Evolutionary conservation across 106 monocot genomes (phyloP).

Genomic region (Dendrobium huoshanense): DNA sequence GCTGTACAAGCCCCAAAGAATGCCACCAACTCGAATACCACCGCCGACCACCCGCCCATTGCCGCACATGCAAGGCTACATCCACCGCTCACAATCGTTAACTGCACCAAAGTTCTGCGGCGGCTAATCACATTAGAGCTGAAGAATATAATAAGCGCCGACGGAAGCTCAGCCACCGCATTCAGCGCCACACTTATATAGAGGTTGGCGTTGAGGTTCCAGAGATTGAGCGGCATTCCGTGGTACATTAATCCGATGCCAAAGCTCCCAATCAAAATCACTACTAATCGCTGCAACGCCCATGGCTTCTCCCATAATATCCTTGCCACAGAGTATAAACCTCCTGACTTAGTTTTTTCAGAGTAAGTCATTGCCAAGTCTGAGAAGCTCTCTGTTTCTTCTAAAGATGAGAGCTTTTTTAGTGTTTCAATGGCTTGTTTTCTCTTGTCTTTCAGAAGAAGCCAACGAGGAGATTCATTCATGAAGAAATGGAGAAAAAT

Average conservation of each 20-base stretch:
- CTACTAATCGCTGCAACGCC: slow-evolving; percentile 33
- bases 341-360: not conserved
- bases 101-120: not conserved
- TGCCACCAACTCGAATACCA: slow-evolving; percentile 32
- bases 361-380: not conserved
- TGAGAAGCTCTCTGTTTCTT: not conserved
- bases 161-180: slow-evolving; percentile 61
- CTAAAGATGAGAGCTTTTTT: not conserved
- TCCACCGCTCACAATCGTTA: no score
- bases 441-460: slow-evolving; percentile 39
- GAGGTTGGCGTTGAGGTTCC: slow-evolving; percentile 34
- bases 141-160: slow-evolving; percentile 37
- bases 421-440: slow-evolving; percentile 20
- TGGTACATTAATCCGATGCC: slow-evolving; percentile 63
- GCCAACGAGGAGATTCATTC: slow-evolving; percentile 8
- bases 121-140: slow-evolving; percentile 7
- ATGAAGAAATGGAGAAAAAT: slow-evolving; percentile 3
- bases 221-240: slow-evolving; percentile 22
- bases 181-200: slow-evolving; percentile 62
- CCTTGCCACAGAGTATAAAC: not conserved
- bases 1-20: slow-evolving; percentile 64
- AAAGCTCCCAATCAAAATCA: slow-evolving; percentile 42
- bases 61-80: no score
- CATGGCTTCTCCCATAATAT: not conserved
- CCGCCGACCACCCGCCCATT: slow-evolving; percentile 22